Conservation (phyloP, 2,329 filamentous ascomycete genomes). For the Rosellinia necatrix region DNA sequence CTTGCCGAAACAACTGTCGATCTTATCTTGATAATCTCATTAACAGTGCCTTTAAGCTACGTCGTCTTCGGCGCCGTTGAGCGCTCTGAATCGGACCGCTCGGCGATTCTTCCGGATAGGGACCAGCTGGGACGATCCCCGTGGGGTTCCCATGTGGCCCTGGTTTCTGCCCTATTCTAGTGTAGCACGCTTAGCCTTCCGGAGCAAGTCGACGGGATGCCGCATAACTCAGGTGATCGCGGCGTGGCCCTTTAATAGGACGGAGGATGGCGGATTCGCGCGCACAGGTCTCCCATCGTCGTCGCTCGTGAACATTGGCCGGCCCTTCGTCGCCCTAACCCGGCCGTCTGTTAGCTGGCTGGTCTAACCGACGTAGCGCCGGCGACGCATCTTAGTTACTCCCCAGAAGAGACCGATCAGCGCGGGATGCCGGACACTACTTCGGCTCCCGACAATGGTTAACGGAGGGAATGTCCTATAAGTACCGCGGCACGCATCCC, state of each 20-base stretch:
- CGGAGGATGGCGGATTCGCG: neutral
- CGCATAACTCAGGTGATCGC: neutral
- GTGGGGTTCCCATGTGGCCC: conserved; percentile 1
- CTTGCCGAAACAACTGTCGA: conserved; percentile 7
- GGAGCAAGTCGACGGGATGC: neutral
- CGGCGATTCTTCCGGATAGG: neutral
- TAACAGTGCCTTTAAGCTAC: neutral
- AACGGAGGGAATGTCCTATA: neutral
- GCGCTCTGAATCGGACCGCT: conserved; percentile 4
- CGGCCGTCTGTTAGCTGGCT: neutral
- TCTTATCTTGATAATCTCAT: neutral
- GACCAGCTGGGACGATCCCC: neutral
- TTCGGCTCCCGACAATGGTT: neutral
- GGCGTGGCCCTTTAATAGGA: neutral
- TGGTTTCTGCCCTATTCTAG: too few species aligned
- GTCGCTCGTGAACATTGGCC: conserved; percentile 6
- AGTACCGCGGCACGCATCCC: neutral
- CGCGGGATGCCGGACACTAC: neutral
- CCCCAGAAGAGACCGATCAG: conserved; percentile 5
- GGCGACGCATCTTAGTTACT: conserved; percentile 1
- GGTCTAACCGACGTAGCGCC: conserved; percentile 16
- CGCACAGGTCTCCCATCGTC: neutral
- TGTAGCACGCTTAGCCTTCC: neutral
- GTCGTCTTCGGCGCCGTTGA: neutral
- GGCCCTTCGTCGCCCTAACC: neutral